Base-by-base conservation (phyloP, 2,329 filamentous ascomycete species). In the Penicillium capsulatum region DNA sequence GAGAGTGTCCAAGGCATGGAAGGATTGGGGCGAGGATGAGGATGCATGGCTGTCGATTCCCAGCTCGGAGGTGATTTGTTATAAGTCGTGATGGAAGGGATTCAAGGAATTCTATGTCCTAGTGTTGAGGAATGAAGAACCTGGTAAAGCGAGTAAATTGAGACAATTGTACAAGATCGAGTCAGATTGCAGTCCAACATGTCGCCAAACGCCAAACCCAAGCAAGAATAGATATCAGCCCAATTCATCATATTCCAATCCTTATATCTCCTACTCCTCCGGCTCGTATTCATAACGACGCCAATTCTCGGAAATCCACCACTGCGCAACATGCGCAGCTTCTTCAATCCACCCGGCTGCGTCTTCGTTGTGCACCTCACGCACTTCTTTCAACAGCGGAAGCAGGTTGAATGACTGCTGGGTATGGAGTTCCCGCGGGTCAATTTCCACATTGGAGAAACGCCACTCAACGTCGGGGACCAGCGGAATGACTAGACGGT, bases 401-500 rank as follows among this genome's bases (percentile, higher is more conserved):
- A 36, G 17, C 17, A 63, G 39, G 9, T 57, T 54, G 46, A 64
- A 66, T n/a, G 55, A 55, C 31, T 61, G 60, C 4, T 65, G 44
- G 1, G 55, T 48, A 7, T 61, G 29, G 1, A 52, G 22, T 42
- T 69, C 67, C 19, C 60, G 42, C 1, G 66, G 62, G 37, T 69
- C 65, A 4, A 43, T 48, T 2, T 51, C 49, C 4, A 60, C 49
- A 28, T 67, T 50, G 1, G 64, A 61, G 47, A 69, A 69, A 27
- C 50, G 37, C 44, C 55, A 65, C 10, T 55, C 50, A 11, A 72
- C 84, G 35, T 87, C 85, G 61, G 94, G 86, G 55, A 86, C 77
- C 54, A 91, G 81, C 4, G 86, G 81, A 38, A 96, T 81, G n/a
- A 56, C 49, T 84, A 90, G 43, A 77, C 74, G 43, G 92, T 76